phyloP scores from a whole-genome alignment of 2,329 filamentous ascomycete species.

The Coleophoma crateriformis region DNA sequence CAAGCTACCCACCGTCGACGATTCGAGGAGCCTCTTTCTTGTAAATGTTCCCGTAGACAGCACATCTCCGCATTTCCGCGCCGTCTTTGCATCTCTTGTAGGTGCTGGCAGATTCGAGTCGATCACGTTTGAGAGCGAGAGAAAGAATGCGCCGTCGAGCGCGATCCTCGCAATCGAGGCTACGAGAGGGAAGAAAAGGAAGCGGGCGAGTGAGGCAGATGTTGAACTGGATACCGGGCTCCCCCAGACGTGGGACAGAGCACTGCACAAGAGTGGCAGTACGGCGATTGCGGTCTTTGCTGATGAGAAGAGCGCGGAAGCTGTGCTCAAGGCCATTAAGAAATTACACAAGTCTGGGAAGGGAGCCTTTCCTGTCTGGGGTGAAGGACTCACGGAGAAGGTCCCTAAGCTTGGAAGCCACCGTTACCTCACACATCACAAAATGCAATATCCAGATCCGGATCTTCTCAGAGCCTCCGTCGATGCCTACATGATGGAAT shows the following conservation, averaged over 20 bases:
- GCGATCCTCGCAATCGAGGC: slow-evolving; percentile 45
- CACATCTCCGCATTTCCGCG: slow-evolving; percentile 69
- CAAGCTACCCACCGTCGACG: slow-evolving; percentile 66
- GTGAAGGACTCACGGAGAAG: slow-evolving; percentile 51
- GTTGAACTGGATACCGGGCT: slow-evolving; percentile 46
- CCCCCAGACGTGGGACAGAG: slow-evolving; percentile 68
- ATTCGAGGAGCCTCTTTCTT: slow-evolving; percentile 79
- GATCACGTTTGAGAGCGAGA: slow-evolving; percentile 66
- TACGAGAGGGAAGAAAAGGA: slow-evolving; percentile 43
- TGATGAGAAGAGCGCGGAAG: slow-evolving; percentile 72
- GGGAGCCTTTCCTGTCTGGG: slow-evolving; percentile 60
- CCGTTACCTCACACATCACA: slow-evolving; percentile 60
- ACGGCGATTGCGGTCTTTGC: slow-evolving; percentile 80
- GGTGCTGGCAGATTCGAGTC: slow-evolving; percentile 73
- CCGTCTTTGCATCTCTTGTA: slow-evolving; percentile 69
- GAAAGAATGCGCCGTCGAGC: slow-evolving; percentile 28
- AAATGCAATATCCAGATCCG: slow-evolving; percentile 65
- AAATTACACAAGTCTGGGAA: slow-evolving; percentile 53
- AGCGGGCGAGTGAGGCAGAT: slow-evolving; percentile 19
- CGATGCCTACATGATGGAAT: slow-evolving; percentile 83
- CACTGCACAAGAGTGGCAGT: slow-evolving; percentile 66
- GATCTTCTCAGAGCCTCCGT: slow-evolving; percentile 64
- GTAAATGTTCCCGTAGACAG: slow-evolving; percentile 85
- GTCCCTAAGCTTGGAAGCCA: slow-evolving; percentile 49
- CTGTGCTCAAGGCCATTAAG: slow-evolving; percentile 69